Evolutionary conservation across 139 green algal genomes (phyloP).

Genomic region (Chlorella sp.): DNA sequence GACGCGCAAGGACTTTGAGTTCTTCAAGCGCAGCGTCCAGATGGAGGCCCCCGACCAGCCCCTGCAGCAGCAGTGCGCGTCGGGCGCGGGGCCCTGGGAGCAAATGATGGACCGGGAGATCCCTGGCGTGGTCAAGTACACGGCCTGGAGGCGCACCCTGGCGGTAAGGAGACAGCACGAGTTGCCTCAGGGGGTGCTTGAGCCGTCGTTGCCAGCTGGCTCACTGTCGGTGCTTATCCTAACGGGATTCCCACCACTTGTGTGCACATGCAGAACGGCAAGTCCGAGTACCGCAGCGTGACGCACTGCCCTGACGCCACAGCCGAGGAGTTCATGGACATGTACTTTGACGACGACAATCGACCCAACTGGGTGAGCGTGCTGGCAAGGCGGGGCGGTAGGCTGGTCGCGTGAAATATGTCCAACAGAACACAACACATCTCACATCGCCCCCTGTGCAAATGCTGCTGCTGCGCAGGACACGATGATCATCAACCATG

Average conservation of each 20-base stretch:
- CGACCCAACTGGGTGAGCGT: slow-evolving; percentile 64
- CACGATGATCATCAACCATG: slow-evolving; percentile 64
- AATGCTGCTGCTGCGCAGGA: slow-evolving; percentile 44
- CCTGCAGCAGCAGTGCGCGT: too few species aligned
- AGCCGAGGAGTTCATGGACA: slow-evolving; percentile 78
- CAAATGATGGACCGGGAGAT: slow-evolving; percentile 66
- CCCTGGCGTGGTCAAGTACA: slow-evolving; percentile 51
- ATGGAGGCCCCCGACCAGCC: slow-evolving; percentile 4
- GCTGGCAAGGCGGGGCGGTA: too few species aligned
- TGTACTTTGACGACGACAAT: slow-evolving; percentile 77
- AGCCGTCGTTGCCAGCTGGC: not conserved
- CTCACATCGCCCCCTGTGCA: too few species aligned
- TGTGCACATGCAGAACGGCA: slow-evolving; percentile 45
- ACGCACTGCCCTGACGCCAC: slow-evolving; percentile 63
- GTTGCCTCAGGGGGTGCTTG: not conserved
- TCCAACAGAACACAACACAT: too few species aligned
- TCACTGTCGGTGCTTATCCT: not conserved
- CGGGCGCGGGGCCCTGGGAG: slow-evolving; percentile 40
- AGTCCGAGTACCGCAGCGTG: slow-evolving; percentile 86
- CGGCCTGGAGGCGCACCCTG: slow-evolving; percentile 56
- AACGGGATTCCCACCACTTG: not conserved
- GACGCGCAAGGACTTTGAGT: slow-evolving; percentile 50
- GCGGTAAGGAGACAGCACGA: slow-evolving; percentile 18
- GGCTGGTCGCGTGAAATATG: too few species aligned
- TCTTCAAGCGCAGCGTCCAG: slow-evolving; percentile 57